A percentile compares a stretch with the other conserved stretches of the same genome.
Conservation (phyloP, 768 basidiomycete species). For the Xanthoconium stramineum region DNA sequence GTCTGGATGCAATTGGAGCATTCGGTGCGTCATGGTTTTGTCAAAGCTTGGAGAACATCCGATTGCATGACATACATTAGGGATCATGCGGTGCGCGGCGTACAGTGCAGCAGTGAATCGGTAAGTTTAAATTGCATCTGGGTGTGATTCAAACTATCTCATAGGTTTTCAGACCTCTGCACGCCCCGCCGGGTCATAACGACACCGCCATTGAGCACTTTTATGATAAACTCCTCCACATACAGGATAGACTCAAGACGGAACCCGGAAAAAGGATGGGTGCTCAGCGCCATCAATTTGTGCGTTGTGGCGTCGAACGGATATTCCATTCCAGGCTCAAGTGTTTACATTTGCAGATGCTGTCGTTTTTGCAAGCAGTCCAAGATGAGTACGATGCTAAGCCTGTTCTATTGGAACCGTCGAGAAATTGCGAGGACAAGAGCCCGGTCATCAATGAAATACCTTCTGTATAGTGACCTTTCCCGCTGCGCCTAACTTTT, state of each 20-base stretch:
- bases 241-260: slow-evolving; percentile 76
- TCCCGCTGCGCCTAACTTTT: not conserved
- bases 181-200: slow-evolving; percentile 46
- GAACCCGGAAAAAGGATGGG: slow-evolving; percentile 65
- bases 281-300: slow-evolving; percentile 66
- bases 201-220: slow-evolving; percentile 77
- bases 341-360: slow-evolving; percentile 43
- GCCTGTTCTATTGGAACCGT: not conserved
- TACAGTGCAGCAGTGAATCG: slow-evolving; percentile 55
- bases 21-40: slow-evolving; percentile 47
- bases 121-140: slow-evolving; percentile 24
- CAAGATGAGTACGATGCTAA: slow-evolving; percentile 47
- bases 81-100: slow-evolving; percentile 67
- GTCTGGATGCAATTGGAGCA: slow-evolving; percentile 78
- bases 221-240: slow-evolving; percentile 78
- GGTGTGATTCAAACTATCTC: not conserved
- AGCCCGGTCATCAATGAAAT: not conserved
- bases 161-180: slow-evolving; percentile 35
- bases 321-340: not conserved
- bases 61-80: slow-evolving; percentile 24
- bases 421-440: not conserved
- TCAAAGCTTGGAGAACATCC: not conserved
- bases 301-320: slow-evolving; percentile 31
- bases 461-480: not conserved
- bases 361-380: slow-evolving; percentile 58